A percentile compares a stretch with the other conserved stretches of the same genome.
Evolutionary conservation across 2,329 filamentous ascomycete species (phyloP).

Genomic region (Colletotrichum musae): DNA sequence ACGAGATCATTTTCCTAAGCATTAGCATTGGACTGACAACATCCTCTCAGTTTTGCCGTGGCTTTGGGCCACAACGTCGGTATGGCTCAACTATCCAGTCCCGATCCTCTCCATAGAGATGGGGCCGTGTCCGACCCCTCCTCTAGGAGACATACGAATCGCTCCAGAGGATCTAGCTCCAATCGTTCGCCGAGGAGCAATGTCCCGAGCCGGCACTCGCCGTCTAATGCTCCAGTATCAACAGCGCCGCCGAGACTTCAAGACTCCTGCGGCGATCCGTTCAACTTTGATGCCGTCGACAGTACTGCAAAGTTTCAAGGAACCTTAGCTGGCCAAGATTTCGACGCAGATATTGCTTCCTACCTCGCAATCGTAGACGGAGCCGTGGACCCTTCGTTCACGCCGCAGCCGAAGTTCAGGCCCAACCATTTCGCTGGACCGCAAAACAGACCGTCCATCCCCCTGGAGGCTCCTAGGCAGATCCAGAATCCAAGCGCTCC

Average conservation of each 20-base stretch:
- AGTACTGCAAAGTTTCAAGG: too few species aligned
- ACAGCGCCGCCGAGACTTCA: background rate
- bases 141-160: too few species aligned
- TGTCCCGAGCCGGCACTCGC: background rate
- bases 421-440: slow-evolving; percentile 34
- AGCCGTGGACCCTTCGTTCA: background rate
- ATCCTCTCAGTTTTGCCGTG: background rate
- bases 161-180: background rate
- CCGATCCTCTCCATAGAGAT: background rate
- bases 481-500: background rate
- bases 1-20: background rate
- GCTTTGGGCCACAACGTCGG: too few species aligned
- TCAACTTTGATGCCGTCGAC: background rate
- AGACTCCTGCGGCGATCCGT: background rate
- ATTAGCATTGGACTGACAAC: background rate
- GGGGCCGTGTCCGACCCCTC: background rate
- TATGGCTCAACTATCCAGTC: slow-evolving; percentile 12
- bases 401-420: slow-evolving; percentile 15
- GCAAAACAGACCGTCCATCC: slow-evolving; percentile 4
- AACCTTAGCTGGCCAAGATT: background rate
- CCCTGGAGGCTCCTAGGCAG: background rate
- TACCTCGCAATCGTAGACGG: background rate
- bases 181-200: background rate
- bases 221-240: background rate
- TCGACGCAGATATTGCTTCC: background rate